These are phyloP conservation scores for Sugiyamaella novakii DNA, from an alignment of 1,139 yeast species.

Conservation along the genomic window DNA sequence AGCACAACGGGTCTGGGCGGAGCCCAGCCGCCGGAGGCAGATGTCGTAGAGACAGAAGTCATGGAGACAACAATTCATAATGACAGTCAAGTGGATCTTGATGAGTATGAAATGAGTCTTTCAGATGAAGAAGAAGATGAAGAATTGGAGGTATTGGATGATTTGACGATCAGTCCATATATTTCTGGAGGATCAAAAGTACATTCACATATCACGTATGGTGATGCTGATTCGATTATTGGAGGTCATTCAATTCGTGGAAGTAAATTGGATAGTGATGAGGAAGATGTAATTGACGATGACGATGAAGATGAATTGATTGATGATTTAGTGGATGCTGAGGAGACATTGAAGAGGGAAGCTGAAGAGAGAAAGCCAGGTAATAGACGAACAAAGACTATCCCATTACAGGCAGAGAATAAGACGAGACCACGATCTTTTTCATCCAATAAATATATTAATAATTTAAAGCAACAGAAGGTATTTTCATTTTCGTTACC, in stretches of 20 bases:
- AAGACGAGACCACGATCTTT: conserved; percentile 11
- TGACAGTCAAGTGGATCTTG: too few relatives aligned
- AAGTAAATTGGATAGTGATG: background rate
- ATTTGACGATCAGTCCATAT: conserved; percentile 12
- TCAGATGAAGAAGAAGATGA: conserved; percentile 23
- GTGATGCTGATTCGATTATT: conserved; percentile 38
- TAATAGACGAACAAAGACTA: background rate
- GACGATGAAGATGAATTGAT: conserved; percentile 8
- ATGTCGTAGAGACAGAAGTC: too few relatives aligned
- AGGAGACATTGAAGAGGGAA: conserved; percentile 14
- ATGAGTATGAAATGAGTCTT: conserved; percentile 16
- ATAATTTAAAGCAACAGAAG: conserved; percentile 26
- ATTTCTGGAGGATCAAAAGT: background rate
- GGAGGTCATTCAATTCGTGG: conserved; percentile 32
- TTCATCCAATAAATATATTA: conserved; percentile 14
- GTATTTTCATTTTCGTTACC: conserved; percentile 40
- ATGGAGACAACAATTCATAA: too few relatives aligned
- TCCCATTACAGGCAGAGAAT: background rate
- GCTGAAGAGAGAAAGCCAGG: background rate
- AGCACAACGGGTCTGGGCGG: conserved; percentile 2
- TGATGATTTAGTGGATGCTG: conserved; percentile 7
- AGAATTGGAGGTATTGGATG: conserved; percentile 10
- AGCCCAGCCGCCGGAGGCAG: conserved; percentile 3
- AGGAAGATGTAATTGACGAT: conserved; percentile 11
- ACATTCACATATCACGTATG: conserved; percentile 19